Evolutionary conservation across 306 rosid genomes (phyloP).

Genomic region (Fragaria nilgerrensis): DNA sequence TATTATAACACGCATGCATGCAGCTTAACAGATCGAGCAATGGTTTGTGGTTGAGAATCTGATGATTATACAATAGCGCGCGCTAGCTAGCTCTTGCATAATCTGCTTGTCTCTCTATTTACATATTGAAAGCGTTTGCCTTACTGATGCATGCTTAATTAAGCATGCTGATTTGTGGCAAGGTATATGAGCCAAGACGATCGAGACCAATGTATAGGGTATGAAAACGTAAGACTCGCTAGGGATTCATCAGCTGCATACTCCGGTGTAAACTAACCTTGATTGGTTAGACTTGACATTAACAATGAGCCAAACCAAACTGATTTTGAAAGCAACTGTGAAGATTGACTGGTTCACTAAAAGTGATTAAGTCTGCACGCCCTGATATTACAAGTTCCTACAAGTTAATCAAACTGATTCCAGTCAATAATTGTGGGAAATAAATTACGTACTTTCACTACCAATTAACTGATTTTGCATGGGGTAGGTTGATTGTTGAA

Average conservation of each 20-base stretch:
- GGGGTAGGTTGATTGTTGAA: neutral
- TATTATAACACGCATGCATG: neutral
- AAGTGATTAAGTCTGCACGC: too few relatives aligned
- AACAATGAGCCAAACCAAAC: neutral
- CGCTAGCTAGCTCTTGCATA: neutral
- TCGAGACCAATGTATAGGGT: neutral
- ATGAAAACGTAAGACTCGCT: neutral
- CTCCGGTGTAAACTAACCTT: neutral
- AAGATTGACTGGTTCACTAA: too few relatives aligned
- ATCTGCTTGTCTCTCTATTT: neutral
- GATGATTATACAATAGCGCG: too few relatives aligned
- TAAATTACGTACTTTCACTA: neutral
- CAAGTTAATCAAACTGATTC: neutral
- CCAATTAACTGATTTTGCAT: neutral
- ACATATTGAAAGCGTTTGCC: too few relatives aligned
- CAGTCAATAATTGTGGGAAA: neutral
- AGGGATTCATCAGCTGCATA: neutral
- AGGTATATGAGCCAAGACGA: too few relatives aligned
- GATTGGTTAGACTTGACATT: neutral
- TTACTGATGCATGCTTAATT: too few relatives aligned
- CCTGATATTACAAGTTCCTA: too few relatives aligned
- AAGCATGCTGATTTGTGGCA: too few relatives aligned
- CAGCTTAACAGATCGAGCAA: neutral
- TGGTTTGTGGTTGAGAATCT: neutral
- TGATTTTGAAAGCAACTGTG: too few relatives aligned